Percentiles rank a stretch among this genome's conserved stretches.
These are phyloP conservation scores for Nadsonia commutata DNA, from an alignment of 1,139 yeast species.

Conservation along the genomic window DNA sequence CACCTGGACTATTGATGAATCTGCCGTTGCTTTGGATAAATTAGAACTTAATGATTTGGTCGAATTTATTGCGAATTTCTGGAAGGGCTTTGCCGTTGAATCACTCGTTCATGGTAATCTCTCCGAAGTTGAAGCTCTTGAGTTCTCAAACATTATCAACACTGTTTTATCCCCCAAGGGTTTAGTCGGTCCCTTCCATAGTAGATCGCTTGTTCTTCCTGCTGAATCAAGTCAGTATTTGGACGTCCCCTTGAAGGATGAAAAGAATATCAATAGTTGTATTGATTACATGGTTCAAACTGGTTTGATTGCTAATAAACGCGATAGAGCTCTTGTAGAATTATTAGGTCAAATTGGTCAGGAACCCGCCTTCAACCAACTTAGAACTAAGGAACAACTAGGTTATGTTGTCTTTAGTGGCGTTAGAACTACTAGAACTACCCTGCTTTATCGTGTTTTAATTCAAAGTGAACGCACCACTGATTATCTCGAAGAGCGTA, in stretches of 20 bases:
- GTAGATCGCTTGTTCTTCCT: slow-evolving; percentile 37
- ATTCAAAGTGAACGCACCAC: slow-evolving; percentile 77
- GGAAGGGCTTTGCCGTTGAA: slow-evolving; percentile 43
- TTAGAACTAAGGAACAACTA: slow-evolving; percentile 84
- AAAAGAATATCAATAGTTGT: slow-evolving; percentile 68
- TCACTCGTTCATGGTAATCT: slow-evolving; percentile 71
- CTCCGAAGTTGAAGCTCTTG: slow-evolving; percentile 37
- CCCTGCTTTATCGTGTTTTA: slow-evolving; percentile 63
- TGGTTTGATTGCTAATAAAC: slow-evolving; percentile 31
- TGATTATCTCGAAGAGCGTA: slow-evolving; percentile 60
- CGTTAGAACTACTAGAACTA: slow-evolving; percentile 49
- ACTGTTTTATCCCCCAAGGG: slow-evolving; percentile 22
- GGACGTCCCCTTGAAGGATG: slow-evolving; percentile 43
- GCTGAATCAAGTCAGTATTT: slow-evolving; percentile 32
- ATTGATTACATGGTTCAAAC: slow-evolving; percentile 66
- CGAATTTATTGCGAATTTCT: slow-evolving; percentile 31
- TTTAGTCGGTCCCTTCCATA: slow-evolving; percentile 12
- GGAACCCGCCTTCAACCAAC: slow-evolving; percentile 81
- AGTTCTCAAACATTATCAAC: slow-evolving; percentile 30
- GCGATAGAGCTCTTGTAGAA: slow-evolving; percentile 37
- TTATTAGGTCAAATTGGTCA: slow-evolving; percentile 55
- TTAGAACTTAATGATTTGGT: slow-evolving; percentile 38
- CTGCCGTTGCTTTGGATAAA: slow-evolving; percentile 35
- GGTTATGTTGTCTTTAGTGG: slow-evolving; percentile 87
- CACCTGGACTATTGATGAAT: slow-evolving; percentile 51